Percentiles rank a stretch among this genome's conserved stretches.
Evolutionary conservation across 495 filamentous ascomycete species (phyloP).

Genomic region (Penicillium tannophilum): DNA sequence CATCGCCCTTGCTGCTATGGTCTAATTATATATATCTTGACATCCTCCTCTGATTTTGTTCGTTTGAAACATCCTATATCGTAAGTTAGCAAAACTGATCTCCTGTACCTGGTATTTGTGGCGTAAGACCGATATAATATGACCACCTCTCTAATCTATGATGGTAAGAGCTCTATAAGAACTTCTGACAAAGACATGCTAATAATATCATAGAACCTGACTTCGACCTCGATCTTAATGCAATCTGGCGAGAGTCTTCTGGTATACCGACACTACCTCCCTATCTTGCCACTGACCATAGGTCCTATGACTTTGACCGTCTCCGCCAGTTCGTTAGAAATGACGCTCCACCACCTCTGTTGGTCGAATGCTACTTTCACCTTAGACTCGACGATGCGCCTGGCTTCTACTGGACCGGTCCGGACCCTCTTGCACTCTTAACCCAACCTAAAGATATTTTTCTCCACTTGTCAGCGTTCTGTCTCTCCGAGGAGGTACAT

Average conservation of each 20-base stretch:
- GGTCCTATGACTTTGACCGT: background rate
- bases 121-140: background rate
- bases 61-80: background rate
- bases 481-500: constrained; percentile 2
- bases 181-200: background rate
- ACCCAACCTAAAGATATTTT: constrained; percentile 12
- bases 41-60: background rate
- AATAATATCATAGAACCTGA: constrained; percentile 1
- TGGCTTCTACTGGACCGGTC: constrained; percentile 12
- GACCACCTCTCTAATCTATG: background rate
- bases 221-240: constrained; percentile 11
- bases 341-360: background rate
- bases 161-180: background rate
- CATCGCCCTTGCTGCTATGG: background rate
- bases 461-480: constrained; percentile 10
- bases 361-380: constrained; percentile 10
- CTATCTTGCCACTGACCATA: constrained; percentile 12
- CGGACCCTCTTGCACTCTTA: constrained; percentile 5
- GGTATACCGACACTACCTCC: constrained; percentile 9
- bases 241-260: constrained; percentile 12
- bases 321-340: background rate
- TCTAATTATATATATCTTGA: background rate
- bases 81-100: background rate
- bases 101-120: background rate
- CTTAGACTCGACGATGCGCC: constrained; percentile 1